phyloP scores from a whole-genome alignment of 1,139 yeast species.

The Candida freyschussii region DNA sequence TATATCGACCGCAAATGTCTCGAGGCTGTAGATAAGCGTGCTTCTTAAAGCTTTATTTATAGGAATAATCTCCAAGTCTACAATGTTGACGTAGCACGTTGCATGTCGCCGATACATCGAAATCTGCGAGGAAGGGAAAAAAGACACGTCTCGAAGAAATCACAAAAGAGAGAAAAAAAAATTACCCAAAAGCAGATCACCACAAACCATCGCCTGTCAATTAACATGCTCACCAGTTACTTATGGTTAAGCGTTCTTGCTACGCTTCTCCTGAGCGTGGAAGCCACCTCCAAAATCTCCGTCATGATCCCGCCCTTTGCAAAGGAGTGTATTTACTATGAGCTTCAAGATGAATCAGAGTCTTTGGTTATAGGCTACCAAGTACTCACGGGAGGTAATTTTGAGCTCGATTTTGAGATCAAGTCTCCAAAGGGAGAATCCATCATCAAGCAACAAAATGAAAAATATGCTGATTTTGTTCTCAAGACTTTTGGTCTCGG shows the following conservation, averaged over 20 bases:
- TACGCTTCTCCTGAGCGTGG: constrained; percentile 3
- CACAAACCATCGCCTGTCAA: no score
- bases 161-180: no score
- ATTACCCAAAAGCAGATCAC: no score
- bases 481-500: constrained; percentile 51
- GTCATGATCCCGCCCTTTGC: constrained; percentile 30
- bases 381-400: constrained; percentile 62
- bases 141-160: no score
- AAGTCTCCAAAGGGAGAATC: constrained; percentile 56
- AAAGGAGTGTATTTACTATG: constrained; percentile 37
- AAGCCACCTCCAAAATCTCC: constrained; percentile 21
- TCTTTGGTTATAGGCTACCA: constrained; percentile 38
- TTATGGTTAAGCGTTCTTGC: constrained; percentile 7
- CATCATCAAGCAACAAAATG: constrained; percentile 45
- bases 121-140: no score
- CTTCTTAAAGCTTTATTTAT: no score
- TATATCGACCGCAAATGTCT: no score
- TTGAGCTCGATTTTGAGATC: constrained; percentile 61
- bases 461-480: constrained; percentile 57
- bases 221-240: no score
- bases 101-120: no score
- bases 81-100: no score
- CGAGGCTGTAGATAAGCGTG: no score
- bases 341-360: constrained; percentile 31
- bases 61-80: no score